Base-by-base conservation (phyloP, 257 asterid genomes). In the Ilex aquifolium region DNA sequence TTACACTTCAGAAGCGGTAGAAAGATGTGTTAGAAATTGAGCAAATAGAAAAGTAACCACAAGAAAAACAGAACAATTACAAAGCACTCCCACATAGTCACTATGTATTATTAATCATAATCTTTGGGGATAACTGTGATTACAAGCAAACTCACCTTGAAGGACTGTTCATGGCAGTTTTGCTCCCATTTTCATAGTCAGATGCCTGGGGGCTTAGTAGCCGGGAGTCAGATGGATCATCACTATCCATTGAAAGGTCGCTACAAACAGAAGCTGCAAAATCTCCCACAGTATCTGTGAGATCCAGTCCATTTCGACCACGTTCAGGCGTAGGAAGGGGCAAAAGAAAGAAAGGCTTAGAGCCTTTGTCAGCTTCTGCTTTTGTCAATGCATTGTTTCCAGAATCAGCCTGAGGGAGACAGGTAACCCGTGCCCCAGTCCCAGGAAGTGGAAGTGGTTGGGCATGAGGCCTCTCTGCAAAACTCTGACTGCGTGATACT, bases 371-470 rank as follows among this genome's bases (percentile, higher is more conserved):
- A 29, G 54, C 55, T 58, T 66, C 65, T 58, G 73, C 69, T 66
- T 72, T 61, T 54, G 62, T 70, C 54, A 55, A 68, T 64, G 65
- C 76, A 57, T 56, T 66, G 50, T 61, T 73, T 64, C 64, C 80
- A 62, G 51, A 62, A 60, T 69, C 68, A 53, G 70, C 64, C 60
- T 13, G 64, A 27, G 27, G 65, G 55, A 46, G 56, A 52, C 63
- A 44, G 32, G 65, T 55, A 51, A 57, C 56, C 69, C 55, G 73
- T 70, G 46, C 56, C 52, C 48, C 53, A 14, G 46, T 51, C 52
- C 48, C 53, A 14, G 82, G 89, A 59, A 68, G 79, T 69, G 86
- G 89, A 71, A 83, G 89, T 52, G 84, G 57, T 21, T 53, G 57
- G 31, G 82, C 78, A 65, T 72, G 78, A 67, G 72, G 68, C 32